These are phyloP conservation scores for Hysterangium stoloniferum DNA, from an alignment of 768 basidiomycete species.

Conservation along the genomic window DNA sequence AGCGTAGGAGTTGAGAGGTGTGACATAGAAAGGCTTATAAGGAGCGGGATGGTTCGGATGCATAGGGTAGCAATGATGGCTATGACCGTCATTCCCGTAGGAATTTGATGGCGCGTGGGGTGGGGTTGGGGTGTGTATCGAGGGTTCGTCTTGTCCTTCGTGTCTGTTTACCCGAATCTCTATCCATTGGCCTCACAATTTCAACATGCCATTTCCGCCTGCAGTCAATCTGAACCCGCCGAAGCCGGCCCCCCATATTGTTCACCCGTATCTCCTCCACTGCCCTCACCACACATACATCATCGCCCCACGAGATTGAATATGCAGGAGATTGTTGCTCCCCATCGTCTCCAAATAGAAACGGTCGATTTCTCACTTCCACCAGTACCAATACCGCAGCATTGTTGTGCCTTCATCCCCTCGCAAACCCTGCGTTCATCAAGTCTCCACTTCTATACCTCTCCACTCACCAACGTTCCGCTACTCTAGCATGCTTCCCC, in stretches of 20 bases:
- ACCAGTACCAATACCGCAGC: too few relatives aligned
- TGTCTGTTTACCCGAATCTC: neutral
- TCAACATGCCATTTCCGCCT: neutral
- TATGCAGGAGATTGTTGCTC: neutral
- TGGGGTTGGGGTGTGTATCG: neutral
- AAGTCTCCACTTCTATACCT: slow-evolving; percentile 21
- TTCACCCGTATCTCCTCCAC: slow-evolving; percentile 43
- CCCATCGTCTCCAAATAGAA: neutral
- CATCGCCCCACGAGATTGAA: too few relatives aligned
- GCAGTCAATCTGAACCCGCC: neutral
- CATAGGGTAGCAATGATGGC: too few relatives aligned
- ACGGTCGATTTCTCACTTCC: too few relatives aligned
- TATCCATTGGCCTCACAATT: neutral
- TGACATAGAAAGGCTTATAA: too few relatives aligned
- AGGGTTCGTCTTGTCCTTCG: too few relatives aligned
- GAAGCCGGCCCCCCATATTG: slow-evolving; percentile 27
- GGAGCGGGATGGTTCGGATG: too few relatives aligned
- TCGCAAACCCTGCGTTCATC: slow-evolving; percentile 30
- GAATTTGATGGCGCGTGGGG: neutral
- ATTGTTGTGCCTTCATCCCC: slow-evolving; percentile 30
- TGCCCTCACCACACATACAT: slow-evolving; percentile 10
- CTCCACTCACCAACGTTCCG: slow-evolving; percentile 9
- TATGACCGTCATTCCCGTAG: neutral
- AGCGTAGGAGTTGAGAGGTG: too few relatives aligned
- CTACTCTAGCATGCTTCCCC: slow-evolving; percentile 2